Evolutionary conservation across 495 filamentous ascomycete species (phyloP).

Genomic region (Hypoxylon intermedium): DNA sequence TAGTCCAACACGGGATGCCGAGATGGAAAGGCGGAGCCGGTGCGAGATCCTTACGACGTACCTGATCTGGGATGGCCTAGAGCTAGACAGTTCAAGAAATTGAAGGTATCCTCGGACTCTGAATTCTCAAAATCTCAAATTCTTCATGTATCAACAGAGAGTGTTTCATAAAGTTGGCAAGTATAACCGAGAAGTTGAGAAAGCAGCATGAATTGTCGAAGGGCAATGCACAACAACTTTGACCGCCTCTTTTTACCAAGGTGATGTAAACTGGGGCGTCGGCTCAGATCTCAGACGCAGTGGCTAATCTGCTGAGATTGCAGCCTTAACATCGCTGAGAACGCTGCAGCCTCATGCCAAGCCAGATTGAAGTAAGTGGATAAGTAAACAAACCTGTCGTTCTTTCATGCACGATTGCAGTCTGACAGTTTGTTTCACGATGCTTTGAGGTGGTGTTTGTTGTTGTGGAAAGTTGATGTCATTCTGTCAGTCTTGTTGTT

Average conservation of each 20-base stretch:
- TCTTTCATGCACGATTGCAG: background rate
- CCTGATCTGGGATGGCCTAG: slow-evolving; percentile 4
- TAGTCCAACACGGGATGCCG: background rate
- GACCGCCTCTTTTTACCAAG: slow-evolving; percentile 19
- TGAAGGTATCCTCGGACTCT: background rate
- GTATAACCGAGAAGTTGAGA: slow-evolving; percentile 15
- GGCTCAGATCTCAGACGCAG: too few relatives aligned
- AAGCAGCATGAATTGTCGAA: slow-evolving; percentile 3
- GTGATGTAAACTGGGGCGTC: background rate
- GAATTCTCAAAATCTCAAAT: background rate
- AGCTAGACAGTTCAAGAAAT: slow-evolving; percentile 1
- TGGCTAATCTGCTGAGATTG: too few relatives aligned
- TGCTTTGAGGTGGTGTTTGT: background rate
- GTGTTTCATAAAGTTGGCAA: background rate
- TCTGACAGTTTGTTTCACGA: slow-evolving; percentile 12
- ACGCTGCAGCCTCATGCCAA: background rate
- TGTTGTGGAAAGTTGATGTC: background rate
- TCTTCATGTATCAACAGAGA: background rate
- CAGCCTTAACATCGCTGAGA: background rate
- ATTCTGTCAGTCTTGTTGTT: background rate
- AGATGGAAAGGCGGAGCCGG: slow-evolving; percentile 24
- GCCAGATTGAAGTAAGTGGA: too few relatives aligned
- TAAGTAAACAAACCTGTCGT: background rate
- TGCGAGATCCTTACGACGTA: slow-evolving; percentile 9
- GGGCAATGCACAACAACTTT: slow-evolving; percentile 13